Percentiles rank a stretch among this genome's conserved stretches.
These are phyloP conservation scores for Acanthamoeba healyi DNA, from an alignment of 208 protist species.

Conservation along the genomic window DNA sequence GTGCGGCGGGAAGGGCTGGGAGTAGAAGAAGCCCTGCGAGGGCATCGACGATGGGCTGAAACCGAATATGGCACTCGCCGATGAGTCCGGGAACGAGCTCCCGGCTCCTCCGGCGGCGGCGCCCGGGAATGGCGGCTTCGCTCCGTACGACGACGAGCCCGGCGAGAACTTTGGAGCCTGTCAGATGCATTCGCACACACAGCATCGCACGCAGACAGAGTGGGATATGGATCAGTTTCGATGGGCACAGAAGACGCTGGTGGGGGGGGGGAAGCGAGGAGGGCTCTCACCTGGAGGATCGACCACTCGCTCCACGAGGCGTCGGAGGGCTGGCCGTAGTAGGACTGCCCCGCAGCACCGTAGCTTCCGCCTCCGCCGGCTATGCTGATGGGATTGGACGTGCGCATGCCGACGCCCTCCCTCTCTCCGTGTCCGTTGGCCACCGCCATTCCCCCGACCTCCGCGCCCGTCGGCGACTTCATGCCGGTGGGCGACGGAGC, in stretches of 20 bases:
- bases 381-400: not conserved
- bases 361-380: too few species aligned
- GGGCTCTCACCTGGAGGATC: too few species aligned
- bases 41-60: not conserved
- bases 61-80: not conserved
- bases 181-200: too few species aligned
- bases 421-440: not conserved
- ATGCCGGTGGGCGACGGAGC: not conserved
- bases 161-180: not conserved
- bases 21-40: not conserved
- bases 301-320: not conserved
- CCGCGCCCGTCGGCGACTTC: not conserved
- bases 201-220: too few species aligned
- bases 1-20: not conserved
- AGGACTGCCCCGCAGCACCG: not conserved
- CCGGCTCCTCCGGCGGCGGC: too few species aligned
- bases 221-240: too few species aligned
- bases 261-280: too few species aligned
- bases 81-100: not conserved
- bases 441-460: too few species aligned
- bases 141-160: not conserved
- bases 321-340: not conserved
- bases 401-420: not conserved
- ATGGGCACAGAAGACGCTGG: too few species aligned
- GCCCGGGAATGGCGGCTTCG: not conserved